phyloP scores from a whole-genome alignment of 371 early-diverging fungal species.

The Mortierella sp. region DNA sequence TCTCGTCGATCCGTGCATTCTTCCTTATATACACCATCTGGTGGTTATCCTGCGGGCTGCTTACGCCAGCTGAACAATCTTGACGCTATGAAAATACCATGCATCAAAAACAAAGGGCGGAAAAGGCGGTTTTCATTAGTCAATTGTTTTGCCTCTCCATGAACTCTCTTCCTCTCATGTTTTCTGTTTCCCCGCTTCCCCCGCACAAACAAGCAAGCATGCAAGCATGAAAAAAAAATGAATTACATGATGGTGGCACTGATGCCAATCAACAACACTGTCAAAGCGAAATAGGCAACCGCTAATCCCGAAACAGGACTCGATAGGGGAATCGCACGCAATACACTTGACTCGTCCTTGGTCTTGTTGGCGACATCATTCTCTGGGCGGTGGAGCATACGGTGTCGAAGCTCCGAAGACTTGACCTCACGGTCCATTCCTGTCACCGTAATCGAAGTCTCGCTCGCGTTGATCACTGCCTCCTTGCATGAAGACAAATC shows the following conservation, averaged over 20 bases:
- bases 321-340: constrained; percentile 31
- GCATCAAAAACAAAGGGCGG: neutral
- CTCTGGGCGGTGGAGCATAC: neutral
- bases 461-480: neutral
- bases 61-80: constrained; percentile 18
- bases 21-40: neutral
- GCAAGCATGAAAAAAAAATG: neutral
- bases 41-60: neutral
- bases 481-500: neutral
- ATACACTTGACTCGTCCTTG: neutral
- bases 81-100: constrained; percentile 3
- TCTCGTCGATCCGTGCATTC: neutral
- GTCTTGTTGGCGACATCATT: neutral
- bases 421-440: neutral
- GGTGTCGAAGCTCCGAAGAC: neutral
- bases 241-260: constrained; percentile 33
- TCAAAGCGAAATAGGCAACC: constrained; percentile 23
- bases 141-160: neutral
- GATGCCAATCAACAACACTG: constrained; percentile 25
- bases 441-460: neutral
- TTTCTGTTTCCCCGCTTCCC: neutral
- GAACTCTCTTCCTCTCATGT: no score
- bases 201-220: neutral
- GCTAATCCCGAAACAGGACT: constrained; percentile 17
- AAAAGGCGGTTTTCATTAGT: neutral